Conservation (phyloP, 345 rosid genomes). For the Linum usitatissimum region DNA sequence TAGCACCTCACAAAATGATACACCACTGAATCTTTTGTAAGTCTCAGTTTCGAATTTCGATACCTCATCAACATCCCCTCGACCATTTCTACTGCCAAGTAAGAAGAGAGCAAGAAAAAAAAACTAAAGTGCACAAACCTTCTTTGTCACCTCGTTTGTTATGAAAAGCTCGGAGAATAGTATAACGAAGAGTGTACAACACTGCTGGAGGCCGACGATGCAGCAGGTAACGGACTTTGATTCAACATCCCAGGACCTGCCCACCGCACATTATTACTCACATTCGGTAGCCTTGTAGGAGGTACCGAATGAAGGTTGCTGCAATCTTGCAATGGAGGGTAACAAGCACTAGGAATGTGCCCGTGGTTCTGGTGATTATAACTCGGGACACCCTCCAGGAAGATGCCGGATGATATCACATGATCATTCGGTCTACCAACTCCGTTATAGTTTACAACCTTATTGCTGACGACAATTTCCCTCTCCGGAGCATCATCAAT, state of each 20-base stretch:
- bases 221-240: slow-evolving; percentile 23
- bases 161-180: slow-evolving; percentile 37
- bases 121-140: background rate
- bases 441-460: slow-evolving; percentile 15
- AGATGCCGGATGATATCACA: slow-evolving; percentile 19
- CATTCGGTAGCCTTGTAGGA: background rate
- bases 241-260: slow-evolving; percentile 23
- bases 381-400: slow-evolving; percentile 13
- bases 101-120: background rate
- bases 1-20: background rate
- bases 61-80: background rate
- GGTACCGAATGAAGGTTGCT: slow-evolving; percentile 14
- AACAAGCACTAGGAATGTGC: slow-evolving; percentile 18
- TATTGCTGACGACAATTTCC: slow-evolving; percentile 15
- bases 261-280: slow-evolving; percentile 26
- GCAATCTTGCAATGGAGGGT: slow-evolving; percentile 24
- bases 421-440: slow-evolving; percentile 14
- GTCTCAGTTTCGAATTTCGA: background rate
- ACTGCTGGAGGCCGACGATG: slow-evolving; percentile 26
- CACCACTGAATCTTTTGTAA: background rate
- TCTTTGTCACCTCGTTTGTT: slow-evolving; percentile 5
- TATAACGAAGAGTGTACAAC: slow-evolving; percentile 15
- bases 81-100: background rate
- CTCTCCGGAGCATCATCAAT: slow-evolving; percentile 42
- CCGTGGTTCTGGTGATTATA: slow-evolving; percentile 14